A percentile compares a stretch with the other conserved stretches of the same genome.
These are phyloP conservation scores for Lentinula raphanica DNA, from an alignment of 768 basidiomycete genomes.

Conservation along the genomic window DNA sequence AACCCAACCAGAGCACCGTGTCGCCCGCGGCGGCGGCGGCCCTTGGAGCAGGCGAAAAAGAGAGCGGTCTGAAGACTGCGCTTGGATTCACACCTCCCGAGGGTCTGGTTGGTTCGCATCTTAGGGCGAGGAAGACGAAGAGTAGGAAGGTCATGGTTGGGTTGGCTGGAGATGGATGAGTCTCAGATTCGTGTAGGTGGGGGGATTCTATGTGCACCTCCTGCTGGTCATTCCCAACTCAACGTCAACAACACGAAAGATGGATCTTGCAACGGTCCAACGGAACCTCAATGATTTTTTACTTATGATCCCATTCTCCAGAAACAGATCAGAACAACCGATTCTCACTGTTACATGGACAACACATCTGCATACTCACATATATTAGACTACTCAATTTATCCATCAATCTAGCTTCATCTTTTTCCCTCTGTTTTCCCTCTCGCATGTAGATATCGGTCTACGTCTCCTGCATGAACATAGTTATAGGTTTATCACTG, in stretches of 20 bases:
- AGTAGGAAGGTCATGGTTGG: constrained; percentile 36
- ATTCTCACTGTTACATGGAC: not conserved
- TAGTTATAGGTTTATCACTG: too few species aligned
- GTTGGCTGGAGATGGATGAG: constrained; percentile 24
- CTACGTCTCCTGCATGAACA: too few species aligned
- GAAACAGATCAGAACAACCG: not conserved
- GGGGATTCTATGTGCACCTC: too few species aligned
- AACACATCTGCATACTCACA: not conserved
- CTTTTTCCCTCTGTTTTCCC: too few species aligned
- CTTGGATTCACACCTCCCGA: constrained; percentile 47
- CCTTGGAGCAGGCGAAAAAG: not conserved
- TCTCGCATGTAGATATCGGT: too few species aligned
- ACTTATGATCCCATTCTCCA: not conserved
- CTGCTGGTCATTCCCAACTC: not conserved
- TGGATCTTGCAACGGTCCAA: not conserved
- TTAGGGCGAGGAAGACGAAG: constrained; percentile 37
- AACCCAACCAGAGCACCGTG: not conserved
- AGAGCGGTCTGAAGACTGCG: constrained; percentile 19
- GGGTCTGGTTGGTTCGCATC: constrained; percentile 25
- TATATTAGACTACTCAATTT: not conserved
- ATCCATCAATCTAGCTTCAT: too few species aligned
- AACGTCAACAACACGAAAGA: not conserved
- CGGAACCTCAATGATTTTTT: not conserved
- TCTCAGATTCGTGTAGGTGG: too few species aligned
- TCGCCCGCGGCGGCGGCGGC: constrained; percentile 4